A percentile compares a stretch with the other conserved stretches of the same genome.
Conservation (phyloP, 2,329 filamentous ascomycete species). For the Aureobasidium mangrovei region DNA sequence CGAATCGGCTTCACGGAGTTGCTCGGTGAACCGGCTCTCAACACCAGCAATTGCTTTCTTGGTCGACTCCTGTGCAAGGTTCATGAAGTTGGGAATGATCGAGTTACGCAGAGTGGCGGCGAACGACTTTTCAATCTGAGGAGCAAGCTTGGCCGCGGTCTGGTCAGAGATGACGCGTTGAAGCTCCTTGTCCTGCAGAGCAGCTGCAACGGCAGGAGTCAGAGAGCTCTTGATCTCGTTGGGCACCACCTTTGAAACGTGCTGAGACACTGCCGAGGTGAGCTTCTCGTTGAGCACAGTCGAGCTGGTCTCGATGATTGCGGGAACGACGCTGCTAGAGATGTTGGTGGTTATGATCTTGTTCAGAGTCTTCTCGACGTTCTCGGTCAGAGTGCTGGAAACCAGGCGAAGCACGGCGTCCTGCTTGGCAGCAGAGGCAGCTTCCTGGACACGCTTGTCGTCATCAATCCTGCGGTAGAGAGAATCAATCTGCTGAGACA, state of each 20-base stretch:
- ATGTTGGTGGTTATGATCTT: slow-evolving; percentile 71
- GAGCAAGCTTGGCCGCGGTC: slow-evolving; percentile 56
- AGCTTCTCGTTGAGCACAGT: slow-evolving; percentile 65
- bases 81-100: slow-evolving; percentile 46
- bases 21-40: slow-evolving; percentile 49
- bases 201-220: slow-evolving; percentile 56
- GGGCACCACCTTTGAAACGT: slow-evolving; percentile 49
- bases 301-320: slow-evolving; percentile 58
- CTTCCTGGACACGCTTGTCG: slow-evolving; percentile 58
- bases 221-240: slow-evolving; percentile 65
- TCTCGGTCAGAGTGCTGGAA: slow-evolving; percentile 59
- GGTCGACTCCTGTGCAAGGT: slow-evolving; percentile 45
- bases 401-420: slow-evolving; percentile 61
- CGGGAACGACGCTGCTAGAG: slow-evolving; percentile 64
- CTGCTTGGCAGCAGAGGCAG: slow-evolving; percentile 55
- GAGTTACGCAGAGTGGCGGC: slow-evolving; percentile 42
- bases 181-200: slow-evolving; percentile 65
- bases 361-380: slow-evolving; percentile 66
- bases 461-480: slow-evolving; percentile 57
- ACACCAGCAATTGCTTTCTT: slow-evolving; percentile 61
- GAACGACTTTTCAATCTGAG: slow-evolving; percentile 62
- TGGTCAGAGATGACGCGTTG: slow-evolving; percentile 64
- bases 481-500: slow-evolving; percentile 39
- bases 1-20: slow-evolving; percentile 43
- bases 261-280: slow-evolving; percentile 55